Base-by-base conservation (phyloP, 1,284 basidiomycete species). In the Mycosarcoma mackinlayi region DNA sequence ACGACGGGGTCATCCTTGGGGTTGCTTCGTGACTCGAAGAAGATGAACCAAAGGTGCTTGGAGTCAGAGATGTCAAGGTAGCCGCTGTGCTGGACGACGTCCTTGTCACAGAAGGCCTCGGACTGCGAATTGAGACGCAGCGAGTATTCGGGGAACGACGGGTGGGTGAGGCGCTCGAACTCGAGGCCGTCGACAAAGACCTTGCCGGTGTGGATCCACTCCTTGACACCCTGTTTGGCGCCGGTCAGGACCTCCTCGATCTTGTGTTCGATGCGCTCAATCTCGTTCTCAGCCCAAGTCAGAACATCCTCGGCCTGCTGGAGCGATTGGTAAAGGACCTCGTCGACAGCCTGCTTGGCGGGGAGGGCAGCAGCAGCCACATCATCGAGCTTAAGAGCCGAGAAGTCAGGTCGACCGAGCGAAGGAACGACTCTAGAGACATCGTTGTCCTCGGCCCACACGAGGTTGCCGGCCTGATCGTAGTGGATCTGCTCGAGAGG, bases 11-110 rank as follows among this genome's bases (percentile, higher is more conserved):
- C 92, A 44, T 88, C 86, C 49, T 86, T 84, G 1, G 93, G 92
- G 24, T 88, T 86, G 60, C 84, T 86, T 38, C 93, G 87, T 2
- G 89, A 88, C 84, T 94, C 92, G 76, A 93, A 94, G 86, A 92
- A 92, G 25, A 91, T 92, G 85, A 92, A 93, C 87, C 92, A 93
- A 21, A 94, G 86, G 76, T 93, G 92, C 77, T 92, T 92, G 72
- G 90, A 89, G 27, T 91, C 88, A 0, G 89, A 88, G 64, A 95
- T 88, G 80, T 96, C 93, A 37, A 97, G 87, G 83, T 94, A 96
- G 13, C 83, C 83, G 44, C 91, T 92, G 79, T 92, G 89, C 81
- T 93, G 91, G 82, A 93, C 88, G 44, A 94, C 92, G 40, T 87
- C 85, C 0, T 90, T 84, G 75, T 95, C 93, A 75, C 93, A 96